phyloP scores from a whole-genome alignment of 441 rosid genomes.

The Syzygium malaccense region DNA sequence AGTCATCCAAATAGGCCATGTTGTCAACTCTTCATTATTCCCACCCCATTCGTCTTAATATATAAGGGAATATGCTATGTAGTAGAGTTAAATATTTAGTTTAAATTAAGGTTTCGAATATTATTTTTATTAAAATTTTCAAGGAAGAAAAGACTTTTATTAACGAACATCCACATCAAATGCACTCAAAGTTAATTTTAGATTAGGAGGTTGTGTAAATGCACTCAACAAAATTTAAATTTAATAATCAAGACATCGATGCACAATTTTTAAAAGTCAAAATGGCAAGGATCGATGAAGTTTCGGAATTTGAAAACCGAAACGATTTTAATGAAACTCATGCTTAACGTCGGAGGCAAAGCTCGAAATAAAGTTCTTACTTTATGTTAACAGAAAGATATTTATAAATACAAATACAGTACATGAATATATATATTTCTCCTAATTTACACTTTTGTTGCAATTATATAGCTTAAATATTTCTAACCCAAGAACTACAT shows the following conservation, averaged over 20 bases:
- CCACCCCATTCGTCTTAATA: background rate
- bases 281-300: rapidly evolving
- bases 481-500: background rate
- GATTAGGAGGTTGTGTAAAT: rapidly evolving
- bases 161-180: rapidly evolving
- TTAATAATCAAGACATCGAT: rapidly evolving
- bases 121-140: rapidly evolving
- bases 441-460: background rate
- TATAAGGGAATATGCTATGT: too few relatives aligned
- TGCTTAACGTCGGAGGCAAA: background rate
- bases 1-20: background rate
- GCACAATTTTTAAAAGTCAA: background rate
- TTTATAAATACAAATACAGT: background rate
- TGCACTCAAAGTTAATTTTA: background rate
- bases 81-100: background rate
- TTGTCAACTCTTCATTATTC: background rate
- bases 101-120: background rate
- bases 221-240: background rate
- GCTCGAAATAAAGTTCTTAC: rapidly evolving
- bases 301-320: rapidly evolving
- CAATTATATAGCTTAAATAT: background rate
- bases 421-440: background rate
- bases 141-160: background rate
- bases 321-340: rapidly evolving
- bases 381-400: background rate